phyloP scores from a whole-genome alignment of 345 rosid species.

The Microcos paniculata region DNA sequence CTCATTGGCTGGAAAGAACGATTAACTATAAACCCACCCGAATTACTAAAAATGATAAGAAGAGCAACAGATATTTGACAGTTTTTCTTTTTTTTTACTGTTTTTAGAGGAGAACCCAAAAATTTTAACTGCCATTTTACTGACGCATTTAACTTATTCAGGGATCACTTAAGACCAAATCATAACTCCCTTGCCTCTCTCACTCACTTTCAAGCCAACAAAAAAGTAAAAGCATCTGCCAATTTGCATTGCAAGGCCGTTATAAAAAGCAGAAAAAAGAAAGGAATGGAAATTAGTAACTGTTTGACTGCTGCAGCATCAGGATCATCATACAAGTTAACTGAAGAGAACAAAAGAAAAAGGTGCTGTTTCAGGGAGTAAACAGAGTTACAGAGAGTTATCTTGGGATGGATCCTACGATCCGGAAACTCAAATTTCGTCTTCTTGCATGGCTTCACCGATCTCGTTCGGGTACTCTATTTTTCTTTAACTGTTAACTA shows the following conservation, averaged over 20 bases:
- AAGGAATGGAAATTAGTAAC: conserved; percentile 1
- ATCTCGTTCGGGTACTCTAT: conserved; percentile 62
- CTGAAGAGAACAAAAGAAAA: conserved; percentile 28
- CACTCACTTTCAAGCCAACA: background rate
- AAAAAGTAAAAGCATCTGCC: conserved; percentile 20
- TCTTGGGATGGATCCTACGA: conserved; percentile 42
- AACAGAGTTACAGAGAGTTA: background rate
- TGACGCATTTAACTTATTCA: background rate
- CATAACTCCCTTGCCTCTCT: background rate
- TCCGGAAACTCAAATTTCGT: conserved; percentile 54
- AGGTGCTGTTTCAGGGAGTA: conserved; percentile 5
- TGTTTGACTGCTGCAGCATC: background rate
- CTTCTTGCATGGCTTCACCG: conserved; percentile 71
- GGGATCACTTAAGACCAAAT: background rate
- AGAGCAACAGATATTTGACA: background rate
- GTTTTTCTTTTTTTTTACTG: background rate
- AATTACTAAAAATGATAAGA: background rate
- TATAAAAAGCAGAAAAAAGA: background rate
- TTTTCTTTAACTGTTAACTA: conserved; percentile 4
- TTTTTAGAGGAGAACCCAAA: background rate
- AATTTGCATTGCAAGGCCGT: conserved; percentile 9
- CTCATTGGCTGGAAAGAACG: background rate
- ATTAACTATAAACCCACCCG: too few relatives aligned
- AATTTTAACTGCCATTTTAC: background rate
- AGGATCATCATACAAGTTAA: background rate